A percentile compares a stretch with the other conserved stretches of the same genome.
phyloP scores from a whole-genome alignment of 345 rosid species.

The Turritis glabra region DNA sequence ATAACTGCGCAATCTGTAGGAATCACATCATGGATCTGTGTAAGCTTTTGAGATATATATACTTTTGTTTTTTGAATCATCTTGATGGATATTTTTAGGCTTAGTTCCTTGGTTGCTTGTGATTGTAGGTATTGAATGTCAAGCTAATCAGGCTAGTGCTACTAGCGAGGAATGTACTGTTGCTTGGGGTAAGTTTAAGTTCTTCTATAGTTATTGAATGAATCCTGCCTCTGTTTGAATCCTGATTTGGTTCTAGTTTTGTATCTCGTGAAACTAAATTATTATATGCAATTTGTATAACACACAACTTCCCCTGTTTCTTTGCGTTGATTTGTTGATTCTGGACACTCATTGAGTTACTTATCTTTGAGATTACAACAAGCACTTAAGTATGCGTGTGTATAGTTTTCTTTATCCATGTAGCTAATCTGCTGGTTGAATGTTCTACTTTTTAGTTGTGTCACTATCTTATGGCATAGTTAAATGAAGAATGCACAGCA shows the following conservation, averaged over 20 bases:
- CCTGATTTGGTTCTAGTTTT: neutral
- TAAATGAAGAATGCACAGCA: neutral
- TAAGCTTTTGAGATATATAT: conserved; percentile 30
- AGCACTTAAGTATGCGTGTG: neutral
- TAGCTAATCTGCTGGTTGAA: neutral
- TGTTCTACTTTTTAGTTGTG: neutral
- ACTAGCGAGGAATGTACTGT: conserved; percentile 91
- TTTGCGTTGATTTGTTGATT: neutral
- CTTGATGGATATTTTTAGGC: neutral
- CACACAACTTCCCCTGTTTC: neutral
- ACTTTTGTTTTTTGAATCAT: neutral
- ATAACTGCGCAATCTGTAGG: conserved; percentile 85
- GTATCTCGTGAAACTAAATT: neutral
- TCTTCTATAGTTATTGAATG: neutral
- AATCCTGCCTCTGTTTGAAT: neutral
- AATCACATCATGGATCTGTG: conserved; percentile 91
- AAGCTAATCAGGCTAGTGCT: conserved; percentile 82
- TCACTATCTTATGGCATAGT: neutral
- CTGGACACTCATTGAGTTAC: neutral
- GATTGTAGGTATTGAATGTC: conserved; percentile 75
- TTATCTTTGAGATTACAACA: neutral
- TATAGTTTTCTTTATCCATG: too few relatives aligned
- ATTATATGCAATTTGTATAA: too few relatives aligned
- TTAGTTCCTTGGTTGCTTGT: neutral
- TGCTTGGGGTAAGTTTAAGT: conserved; percentile 69